Base-by-base conservation (phyloP, 1,139 yeast species). In the Magnusiomyces suaveolens region DNA sequence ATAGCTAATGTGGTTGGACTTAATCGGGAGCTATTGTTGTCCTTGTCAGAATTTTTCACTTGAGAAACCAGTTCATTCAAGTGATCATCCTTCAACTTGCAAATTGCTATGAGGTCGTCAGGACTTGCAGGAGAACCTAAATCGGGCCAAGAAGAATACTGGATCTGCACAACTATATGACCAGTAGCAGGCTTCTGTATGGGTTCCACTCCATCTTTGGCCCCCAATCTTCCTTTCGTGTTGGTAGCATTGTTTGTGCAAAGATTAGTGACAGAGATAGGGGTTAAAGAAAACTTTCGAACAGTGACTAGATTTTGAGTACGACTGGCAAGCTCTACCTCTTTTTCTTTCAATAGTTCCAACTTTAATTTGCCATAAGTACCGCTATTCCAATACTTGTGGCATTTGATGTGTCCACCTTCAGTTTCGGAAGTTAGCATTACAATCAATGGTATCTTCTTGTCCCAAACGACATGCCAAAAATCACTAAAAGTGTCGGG, bases 71-170 rank as follows among this genome's bases (percentile, higher is more conserved):
- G 48, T 18, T 57, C 58, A 12, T 54, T 47, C 44, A 68, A 38
- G n/a, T 62, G 51, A 16, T 51, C 50, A 23, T 61, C 61, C 63
- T 84, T 85, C 51, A 77, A 67, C 1, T 72, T 64, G 47, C 82
- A 76, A 51, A 86, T 70, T 2, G 76, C 73, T 18, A 85, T 61
- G 24, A 87, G 69, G 44, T 81, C 81, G 1, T 70, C 67, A 26
- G 79, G 75, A 59, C 76, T 71, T 10, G 75, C 74, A 0, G 90
- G 86, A 1, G 82, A 77, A 8, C 92, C 92, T 56, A 85, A 79
- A 69, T 87, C 96, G 0, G 95, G 86, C 96, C 96, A 88, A 43
- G 77, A 75, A 10, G 78, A 75, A 67, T 80, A 84, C 59, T 87
- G 92, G 44, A 88, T 69, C 62, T 87, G 96, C 55, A 75, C 75